Evolutionary conservation across 1,284 basidiomycete species (phyloP).

Genomic region (Ceratobasidium theobromae): DNA sequence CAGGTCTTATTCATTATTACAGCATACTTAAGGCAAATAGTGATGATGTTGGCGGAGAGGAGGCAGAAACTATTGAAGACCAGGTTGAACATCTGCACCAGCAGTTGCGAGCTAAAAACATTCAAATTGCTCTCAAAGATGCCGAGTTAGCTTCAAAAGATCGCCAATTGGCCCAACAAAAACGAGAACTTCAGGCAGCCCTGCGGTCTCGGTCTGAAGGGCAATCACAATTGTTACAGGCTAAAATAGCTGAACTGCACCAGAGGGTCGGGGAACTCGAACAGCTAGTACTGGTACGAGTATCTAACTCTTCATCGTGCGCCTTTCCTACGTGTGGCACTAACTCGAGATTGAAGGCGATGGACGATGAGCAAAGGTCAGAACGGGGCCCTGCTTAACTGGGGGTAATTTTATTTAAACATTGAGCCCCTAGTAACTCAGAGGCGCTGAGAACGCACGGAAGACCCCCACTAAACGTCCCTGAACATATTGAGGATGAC

Average conservation of each 20-base stretch:
- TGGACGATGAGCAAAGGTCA: too few species aligned
- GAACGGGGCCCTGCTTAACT: too few species aligned
- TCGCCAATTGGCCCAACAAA: not conserved
- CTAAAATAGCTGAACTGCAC: not conserved
- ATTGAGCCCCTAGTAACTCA: too few species aligned
- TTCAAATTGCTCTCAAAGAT: not conserved
- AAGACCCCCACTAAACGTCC: too few species aligned
- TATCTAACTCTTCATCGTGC: too few species aligned
- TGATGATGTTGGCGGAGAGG: constrained; percentile 6
- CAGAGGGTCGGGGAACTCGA: not conserved
- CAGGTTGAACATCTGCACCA: not conserved
- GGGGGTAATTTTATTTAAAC: too few species aligned
- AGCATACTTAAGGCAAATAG: not conserved
- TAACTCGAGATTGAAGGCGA: not conserved
- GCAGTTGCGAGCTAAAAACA: not conserved
- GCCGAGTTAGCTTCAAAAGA: constrained; percentile 4
- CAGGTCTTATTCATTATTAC: too few species aligned
- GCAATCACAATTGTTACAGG: not conserved
- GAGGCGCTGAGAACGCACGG: too few species aligned
- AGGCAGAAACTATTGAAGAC: constrained; percentile 4
- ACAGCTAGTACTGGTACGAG: not conserved
- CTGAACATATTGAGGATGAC: too few species aligned
- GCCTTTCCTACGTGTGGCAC: not conserved
- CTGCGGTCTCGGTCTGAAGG: not conserved
- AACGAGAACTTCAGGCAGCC: not conserved